Conservation (phyloP, 495 filamentous ascomycete species). For the Emericellopsis terricola region DNA sequence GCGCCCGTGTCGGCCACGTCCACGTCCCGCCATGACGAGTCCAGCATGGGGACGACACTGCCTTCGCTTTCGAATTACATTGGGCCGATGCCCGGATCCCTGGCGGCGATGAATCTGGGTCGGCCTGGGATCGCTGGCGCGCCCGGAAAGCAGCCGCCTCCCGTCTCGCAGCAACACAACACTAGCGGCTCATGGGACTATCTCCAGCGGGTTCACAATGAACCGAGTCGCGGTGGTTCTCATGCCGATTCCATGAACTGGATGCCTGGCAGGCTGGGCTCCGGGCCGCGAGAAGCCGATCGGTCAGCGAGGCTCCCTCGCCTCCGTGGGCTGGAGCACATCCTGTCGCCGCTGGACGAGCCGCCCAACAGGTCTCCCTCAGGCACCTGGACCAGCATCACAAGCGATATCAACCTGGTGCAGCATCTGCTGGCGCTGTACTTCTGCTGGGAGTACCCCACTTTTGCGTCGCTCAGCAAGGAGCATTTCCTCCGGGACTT, state of each 20-base stretch:
- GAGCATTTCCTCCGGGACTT: slow-evolving; percentile 56
- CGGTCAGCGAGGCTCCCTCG: slow-evolving; percentile 2
- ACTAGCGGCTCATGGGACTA: slow-evolving; percentile 23
- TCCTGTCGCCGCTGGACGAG: slow-evolving; percentile 14
- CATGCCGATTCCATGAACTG: slow-evolving; percentile 20
- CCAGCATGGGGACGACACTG: neutral
- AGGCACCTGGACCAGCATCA: slow-evolving; percentile 42
- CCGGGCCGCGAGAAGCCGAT: slow-evolving; percentile 15
- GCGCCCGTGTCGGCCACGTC: slow-evolving; percentile 5
- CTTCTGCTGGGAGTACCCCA: slow-evolving; percentile 71
- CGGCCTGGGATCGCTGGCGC: slow-evolving; percentile 1
- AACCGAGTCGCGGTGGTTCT: slow-evolving; percentile 18
- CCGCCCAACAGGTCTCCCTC: slow-evolving; percentile 19
- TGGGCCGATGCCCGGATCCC: neutral
- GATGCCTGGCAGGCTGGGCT: slow-evolving; percentile 18
- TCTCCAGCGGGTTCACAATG: slow-evolving; percentile 19
- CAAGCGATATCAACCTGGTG: slow-evolving; percentile 35
- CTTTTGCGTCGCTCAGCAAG: slow-evolving; percentile 51
- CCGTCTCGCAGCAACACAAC: slow-evolving; percentile 16
- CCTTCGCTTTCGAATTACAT: neutral
- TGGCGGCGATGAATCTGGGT: neutral
- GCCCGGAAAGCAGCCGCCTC: no score
- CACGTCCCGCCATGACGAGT: neutral
- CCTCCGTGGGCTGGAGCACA: slow-evolving; percentile 16
- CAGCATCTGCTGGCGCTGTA: slow-evolving; percentile 50